Base-by-base conservation (phyloP, 2,329 filamentous ascomycete species). In the Tolypocladium nubicola region DNA sequence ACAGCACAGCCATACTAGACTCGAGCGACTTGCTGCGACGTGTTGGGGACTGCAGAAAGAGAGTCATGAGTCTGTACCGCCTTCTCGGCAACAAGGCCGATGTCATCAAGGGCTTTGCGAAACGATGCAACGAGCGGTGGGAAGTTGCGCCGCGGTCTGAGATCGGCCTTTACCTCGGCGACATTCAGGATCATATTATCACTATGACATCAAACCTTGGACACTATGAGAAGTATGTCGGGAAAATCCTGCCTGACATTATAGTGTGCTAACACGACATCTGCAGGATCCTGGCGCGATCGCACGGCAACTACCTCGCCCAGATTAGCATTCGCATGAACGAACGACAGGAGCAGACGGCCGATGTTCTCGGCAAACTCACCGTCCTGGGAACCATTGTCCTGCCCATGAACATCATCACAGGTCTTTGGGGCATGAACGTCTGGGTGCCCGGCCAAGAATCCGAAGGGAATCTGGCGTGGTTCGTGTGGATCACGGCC, bases 261-360 rank as follows among this genome's bases (percentile, higher is more conserved):
- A 55, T 57, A 8, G 58, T 64, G 52, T 62, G 57, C 54, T 58
- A 60, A 52, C 55, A 53, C 52, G 23, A 39, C 38, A 4, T 13
- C n/a, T 45, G 5, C 26, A 19, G 90, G 67, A 89, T 99, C 54
- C 80, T 99, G 35, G 90, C 90, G 53, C 85, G 94, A 58, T 92
- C 92, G 14, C 94, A 99, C 68, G 89, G 85, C 68, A 99, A 97
- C 70, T 99, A 99, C 70, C 87, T 99, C n/a, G 94, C 94, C 0
- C 94, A 99, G 71, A 97, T 99, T 75, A 97, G 97, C 73, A 96
- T 97, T 66, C 86, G 91, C 67, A 97, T 97, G 93, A 97, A 97
- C 72, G 93, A 97, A 76, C 87, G 94, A 52, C 90, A 95, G 70
- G 93, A 99, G 71, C 87, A 95, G 75, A 99, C 94, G 1, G 90